Evolutionary conservation across 2,329 filamentous ascomycete species (phyloP), one percentile per base, ranked within the genome.

Genomic region (Apiospora pterosperma): DNA sequence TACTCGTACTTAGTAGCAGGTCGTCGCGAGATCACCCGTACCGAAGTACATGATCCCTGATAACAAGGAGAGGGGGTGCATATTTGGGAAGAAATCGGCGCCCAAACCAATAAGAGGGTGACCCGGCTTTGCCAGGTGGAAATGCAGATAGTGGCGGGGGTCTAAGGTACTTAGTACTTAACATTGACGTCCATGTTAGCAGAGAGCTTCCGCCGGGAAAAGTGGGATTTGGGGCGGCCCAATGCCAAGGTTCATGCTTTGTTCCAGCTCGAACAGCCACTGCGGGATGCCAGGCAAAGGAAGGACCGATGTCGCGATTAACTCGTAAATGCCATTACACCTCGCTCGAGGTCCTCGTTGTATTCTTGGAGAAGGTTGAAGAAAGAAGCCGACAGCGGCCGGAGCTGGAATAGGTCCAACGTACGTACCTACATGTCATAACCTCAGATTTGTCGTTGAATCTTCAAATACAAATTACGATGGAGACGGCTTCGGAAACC

Each of bases 401-500:
- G 44, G 8, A 16, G 25, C 19, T 3, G 23, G 10, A 16, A 19
- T 25, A 52, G 25, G 44, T 19, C 10, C 19, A n/a, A 52, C 44
- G 44, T 23, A 52, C 44, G 19, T 55, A 55, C 34, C 48, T 34
- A 19, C 48, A n/a, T n/a, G n/a, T 55, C 48, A 34, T n/a, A 34
- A 2, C 14, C 16, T 34, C 48, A 14, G 48, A 59, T 66, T 66
- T 66, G 64, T 63, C 59, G 62, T 66, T 66, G 59, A 63, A 66
- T 66, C 64, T 66, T 66, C 64, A 66, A 66, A 66, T 66, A 34
- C n/a, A 28, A 66, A 66, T 64, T 66, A 34, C n/a, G 39, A 62
- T 61, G 25, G 23, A 31, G 36, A 39, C 39, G 28, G 62, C 59
- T 52, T 48, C 62, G 64, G 64, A 62, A 61, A 65, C 58, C 59